Conservation (phyloP, 345 rosid genomes). For the Linum lewisii region DNA sequence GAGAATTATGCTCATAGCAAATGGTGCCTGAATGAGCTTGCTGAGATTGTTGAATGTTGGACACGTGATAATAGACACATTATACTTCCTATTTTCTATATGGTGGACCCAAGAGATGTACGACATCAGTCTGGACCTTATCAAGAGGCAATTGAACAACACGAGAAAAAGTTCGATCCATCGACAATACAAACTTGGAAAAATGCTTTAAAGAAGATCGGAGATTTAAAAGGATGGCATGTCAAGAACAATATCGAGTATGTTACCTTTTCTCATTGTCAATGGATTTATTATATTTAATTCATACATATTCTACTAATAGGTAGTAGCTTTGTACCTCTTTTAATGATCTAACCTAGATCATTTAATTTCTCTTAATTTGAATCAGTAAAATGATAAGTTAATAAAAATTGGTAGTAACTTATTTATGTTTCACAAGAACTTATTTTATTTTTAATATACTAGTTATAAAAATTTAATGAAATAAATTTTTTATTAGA, state of each 20-base stretch:
- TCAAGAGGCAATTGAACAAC: not conserved
- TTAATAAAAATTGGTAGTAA: too few relatives aligned
- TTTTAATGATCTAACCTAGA: too few relatives aligned
- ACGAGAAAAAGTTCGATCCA: not conserved
- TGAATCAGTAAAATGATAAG: too few relatives aligned
- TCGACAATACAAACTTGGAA: not conserved
- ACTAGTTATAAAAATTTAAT: too few relatives aligned
- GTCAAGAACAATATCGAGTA: not conserved
- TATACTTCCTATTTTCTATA: not conserved
- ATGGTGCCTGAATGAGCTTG: not conserved
- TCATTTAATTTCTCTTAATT: too few relatives aligned
- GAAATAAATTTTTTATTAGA: too few relatives aligned
- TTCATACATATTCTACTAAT: too few relatives aligned
- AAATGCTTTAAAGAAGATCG: not conserved
- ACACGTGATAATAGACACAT: not conserved
- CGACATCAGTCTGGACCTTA: not conserved
- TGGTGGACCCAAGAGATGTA: not conserved
- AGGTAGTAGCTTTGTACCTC: too few relatives aligned
- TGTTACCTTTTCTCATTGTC: not conserved
- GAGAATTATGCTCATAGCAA: not conserved
- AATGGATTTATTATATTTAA: too few relatives aligned
- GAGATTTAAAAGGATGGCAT: not conserved
- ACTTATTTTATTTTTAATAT: too few relatives aligned
- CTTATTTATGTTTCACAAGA: too few relatives aligned
- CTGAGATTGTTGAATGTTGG: not conserved